These are phyloP conservation scores for Stagonosporopsis vannaccii DNA, from an alignment of 2,329 filamentous ascomycete species.

Conservation along the genomic window DNA sequence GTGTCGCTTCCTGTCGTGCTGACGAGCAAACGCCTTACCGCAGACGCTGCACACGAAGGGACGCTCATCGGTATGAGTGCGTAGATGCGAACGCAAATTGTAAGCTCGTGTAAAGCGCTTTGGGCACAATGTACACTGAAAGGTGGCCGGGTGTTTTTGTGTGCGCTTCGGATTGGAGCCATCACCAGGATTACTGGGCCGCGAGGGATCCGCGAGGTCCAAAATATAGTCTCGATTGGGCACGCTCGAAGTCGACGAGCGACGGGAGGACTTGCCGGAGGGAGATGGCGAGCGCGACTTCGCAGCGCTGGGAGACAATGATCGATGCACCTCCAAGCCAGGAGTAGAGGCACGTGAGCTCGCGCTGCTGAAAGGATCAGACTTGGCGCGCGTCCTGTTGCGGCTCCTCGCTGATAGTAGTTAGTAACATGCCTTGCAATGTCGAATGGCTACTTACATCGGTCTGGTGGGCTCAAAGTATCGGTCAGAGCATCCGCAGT, in stretches of 20 bases:
- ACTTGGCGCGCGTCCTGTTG: constrained; percentile 65
- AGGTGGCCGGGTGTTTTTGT: constrained; percentile 97
- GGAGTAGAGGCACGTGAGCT: constrained; percentile 56
- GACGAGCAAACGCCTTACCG: constrained; percentile 94
- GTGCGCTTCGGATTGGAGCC: constrained; percentile 72
- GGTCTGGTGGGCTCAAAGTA: constrained; percentile 76
- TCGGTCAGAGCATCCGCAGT: constrained; percentile 66
- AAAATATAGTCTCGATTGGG: constrained; percentile 79
- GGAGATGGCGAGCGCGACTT: constrained; percentile 58
- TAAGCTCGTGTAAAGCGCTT: constrained; percentile 97
- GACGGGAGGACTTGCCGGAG: constrained; percentile 56
- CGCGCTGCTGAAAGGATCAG: constrained; percentile 64
- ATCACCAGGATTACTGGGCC: constrained; percentile 63
- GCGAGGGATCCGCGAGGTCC: constrained; percentile 86
- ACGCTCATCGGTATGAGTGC: constrained; percentile 95
- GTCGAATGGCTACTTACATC: constrained; percentile 56
- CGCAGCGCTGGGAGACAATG: constrained; percentile 54
- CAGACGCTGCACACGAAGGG: constrained; percentile 98
- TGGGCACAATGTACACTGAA: constrained; percentile 91
- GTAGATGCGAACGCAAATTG: constrained; percentile 91
- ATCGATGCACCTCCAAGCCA: constrained; percentile 45
- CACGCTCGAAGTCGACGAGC: constrained; percentile 60
- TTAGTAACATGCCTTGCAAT: constrained; percentile 26
- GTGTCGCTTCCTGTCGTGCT: constrained; percentile 96
- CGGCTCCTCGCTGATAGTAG: constrained; percentile 58